Conservation (phyloP, 2,329 filamentous ascomycete genomes). For the Botrytis fabae region DNA sequence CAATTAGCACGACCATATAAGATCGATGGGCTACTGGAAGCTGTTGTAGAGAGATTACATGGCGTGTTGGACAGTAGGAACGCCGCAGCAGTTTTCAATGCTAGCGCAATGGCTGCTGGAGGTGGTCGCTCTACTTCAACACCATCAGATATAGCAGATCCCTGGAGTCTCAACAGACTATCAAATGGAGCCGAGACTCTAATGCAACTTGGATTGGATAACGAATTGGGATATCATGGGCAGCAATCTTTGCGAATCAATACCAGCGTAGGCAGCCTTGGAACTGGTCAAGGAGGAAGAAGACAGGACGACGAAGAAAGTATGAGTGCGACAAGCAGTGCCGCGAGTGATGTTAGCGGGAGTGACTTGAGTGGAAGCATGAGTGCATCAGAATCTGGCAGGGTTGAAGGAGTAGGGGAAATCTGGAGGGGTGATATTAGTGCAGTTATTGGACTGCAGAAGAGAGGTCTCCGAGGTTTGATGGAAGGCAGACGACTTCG, state of each 20-base stretch:
- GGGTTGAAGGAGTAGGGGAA: conserved; percentile 51
- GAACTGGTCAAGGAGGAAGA: conserved; percentile 38
- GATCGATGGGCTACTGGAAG: conserved; percentile 88
- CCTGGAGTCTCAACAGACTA: conserved; percentile 46
- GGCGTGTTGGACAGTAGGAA: conserved; percentile 88
- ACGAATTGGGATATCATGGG: conserved; percentile 28
- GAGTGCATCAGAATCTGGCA: conserved; percentile 44
- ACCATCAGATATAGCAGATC: conserved; percentile 48
- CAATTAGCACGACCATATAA: conserved; percentile 93
- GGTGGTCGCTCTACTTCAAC: conserved; percentile 77
- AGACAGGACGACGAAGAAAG: conserved; percentile 42
- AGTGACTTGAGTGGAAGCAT: conserved; percentile 37
- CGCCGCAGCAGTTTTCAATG: conserved; percentile 95
- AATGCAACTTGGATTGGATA: conserved; percentile 30
- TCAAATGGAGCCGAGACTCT: conserved; percentile 22
- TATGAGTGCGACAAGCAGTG: conserved; percentile 37
- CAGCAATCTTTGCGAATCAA: conserved; percentile 49
- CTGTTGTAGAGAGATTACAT: conserved; percentile 87
- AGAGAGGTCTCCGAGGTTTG: conserved; percentile 82
- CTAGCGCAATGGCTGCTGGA: conserved; percentile 95
- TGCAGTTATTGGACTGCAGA: conserved; percentile 92
- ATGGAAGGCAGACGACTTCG: conserved; percentile 92
- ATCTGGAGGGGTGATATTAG: conserved; percentile 81
- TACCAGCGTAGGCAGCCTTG: conserved; percentile 47
- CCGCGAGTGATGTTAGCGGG: conserved; percentile 35